A percentile compares a stretch with the other conserved stretches of the same genome.
Conservation (phyloP, 148 eudicot genomes). For the Rhododendron griersonianum region DNA sequence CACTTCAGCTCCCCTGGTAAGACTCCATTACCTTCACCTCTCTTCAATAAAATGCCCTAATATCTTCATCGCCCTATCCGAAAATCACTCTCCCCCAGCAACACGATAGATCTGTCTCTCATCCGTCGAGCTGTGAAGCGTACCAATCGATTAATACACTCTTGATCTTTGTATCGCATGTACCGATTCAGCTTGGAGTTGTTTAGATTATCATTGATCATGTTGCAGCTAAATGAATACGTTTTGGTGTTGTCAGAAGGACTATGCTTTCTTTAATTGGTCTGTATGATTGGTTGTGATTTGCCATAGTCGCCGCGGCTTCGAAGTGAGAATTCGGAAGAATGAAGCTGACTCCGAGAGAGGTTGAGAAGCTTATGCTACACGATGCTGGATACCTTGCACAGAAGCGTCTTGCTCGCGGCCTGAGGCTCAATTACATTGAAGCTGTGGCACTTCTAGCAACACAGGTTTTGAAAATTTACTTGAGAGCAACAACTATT, state of each 20-base stretch:
- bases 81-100: neutral
- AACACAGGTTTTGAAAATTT: slow-evolving; percentile 48
- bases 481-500: neutral
- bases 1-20: neutral
- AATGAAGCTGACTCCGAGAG: slow-evolving; percentile 84
- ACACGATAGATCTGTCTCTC: neutral
- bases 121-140: neutral
- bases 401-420: slow-evolving; percentile 92
- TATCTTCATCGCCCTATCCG: neutral
- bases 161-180: neutral
- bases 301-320: neutral
- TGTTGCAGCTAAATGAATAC: neutral
- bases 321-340: slow-evolving; percentile 1
- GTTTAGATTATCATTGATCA: neutral
- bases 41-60: neutral
- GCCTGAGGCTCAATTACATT: slow-evolving; percentile 68
- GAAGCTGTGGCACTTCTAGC: slow-evolving; percentile 96
- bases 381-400: slow-evolving; percentile 89
- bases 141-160: neutral
- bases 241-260: neutral
- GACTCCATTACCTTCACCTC: neutral
- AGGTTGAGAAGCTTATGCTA: slow-evolving; percentile 78
- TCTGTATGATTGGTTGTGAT: neutral
- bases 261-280: neutral
- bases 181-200: too few relatives aligned